Base-by-base conservation (phyloP, 164 flowering plant species). In the Kalanchoe fedtschenkoi region DNA sequence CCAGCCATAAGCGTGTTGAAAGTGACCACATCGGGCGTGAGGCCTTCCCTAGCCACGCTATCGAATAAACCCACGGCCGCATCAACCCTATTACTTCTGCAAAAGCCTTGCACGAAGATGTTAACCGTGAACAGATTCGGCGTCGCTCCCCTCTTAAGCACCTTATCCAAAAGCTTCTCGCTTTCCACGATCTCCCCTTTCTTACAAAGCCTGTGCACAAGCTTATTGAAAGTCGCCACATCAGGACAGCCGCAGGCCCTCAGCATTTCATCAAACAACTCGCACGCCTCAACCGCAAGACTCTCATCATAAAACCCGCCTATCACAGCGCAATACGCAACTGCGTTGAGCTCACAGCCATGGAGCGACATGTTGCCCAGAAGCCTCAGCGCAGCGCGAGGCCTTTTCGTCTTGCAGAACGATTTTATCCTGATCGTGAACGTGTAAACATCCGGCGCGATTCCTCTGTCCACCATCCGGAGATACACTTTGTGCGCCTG, bases 401-500 rank as follows among this genome's bases (percentile, higher is more conserved):
- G 91, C 70, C 95, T 77, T 10, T 66, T 68, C 4, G 90, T 89
- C 69, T 71, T 80, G 74, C 96, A 88, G 70, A 91, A 88, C 6
- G 88, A 78, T 68, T 91, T 91, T n/a, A 91, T 91, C 84, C 97
- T 76, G 44, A 87, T 83, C 0, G 96, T 85, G 60, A 77, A 85
- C 2, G 88, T 82, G 65, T 81, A 85, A 8, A 80, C 91, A 81
- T 91, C 97, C n/a, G 96, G 87, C 66, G 19, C 47, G 64, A 88
- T 78, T 58, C 82, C 81, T 70, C 79, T 82, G 71, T 80, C 83
- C 39, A 62, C 76, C 92, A 88, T 78, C 64, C 90, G 77, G 80
- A 91, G 30, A 70, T 91, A 88, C 58, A 88, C 90, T 60, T 81
- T 81, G 63, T 91, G 96, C 34, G 95, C 95, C 72, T 88, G 97